Percentiles rank a stretch among this genome's conserved stretches.
Evolutionary conservation across 2,329 filamentous ascomycete genomes (phyloP).

Genomic region (Fusarium cicatricum): DNA sequence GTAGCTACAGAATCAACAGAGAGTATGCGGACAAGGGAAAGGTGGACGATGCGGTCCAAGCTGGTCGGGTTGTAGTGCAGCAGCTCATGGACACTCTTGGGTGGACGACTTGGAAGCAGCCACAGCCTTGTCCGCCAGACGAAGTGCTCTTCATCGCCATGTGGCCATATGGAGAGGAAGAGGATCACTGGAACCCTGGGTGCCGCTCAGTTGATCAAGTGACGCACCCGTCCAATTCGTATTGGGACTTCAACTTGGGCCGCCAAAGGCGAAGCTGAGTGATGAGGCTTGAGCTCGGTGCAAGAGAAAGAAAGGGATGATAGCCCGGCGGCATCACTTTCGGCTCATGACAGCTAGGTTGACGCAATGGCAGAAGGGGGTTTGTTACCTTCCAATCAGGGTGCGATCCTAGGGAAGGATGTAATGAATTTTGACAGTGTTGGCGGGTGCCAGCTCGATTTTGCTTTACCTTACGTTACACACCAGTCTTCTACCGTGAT

Average conservation of each 20-base stretch:
- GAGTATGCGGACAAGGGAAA: background rate
- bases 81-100: conserved; percentile 58
- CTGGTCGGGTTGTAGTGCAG: conserved; percentile 30
- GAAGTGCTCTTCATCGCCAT: conserved; percentile 70
- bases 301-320: background rate
- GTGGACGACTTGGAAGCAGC: conserved; percentile 69
- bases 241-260: conserved; percentile 34
- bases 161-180: conserved; percentile 64
- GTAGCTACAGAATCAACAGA: conserved; percentile 13
- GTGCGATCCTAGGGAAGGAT: no score
- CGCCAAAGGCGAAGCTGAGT: background rate
- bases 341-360: no score
- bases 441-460: no score
- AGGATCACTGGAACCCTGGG: conserved; percentile 58
- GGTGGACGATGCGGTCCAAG: conserved; percentile 27
- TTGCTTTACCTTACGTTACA: no score
- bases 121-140: conserved; percentile 59
- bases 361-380: no score
- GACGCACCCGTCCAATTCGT: conserved; percentile 18
- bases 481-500: no score
- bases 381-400: no score
- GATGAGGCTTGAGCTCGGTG: background rate
- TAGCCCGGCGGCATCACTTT: no score
- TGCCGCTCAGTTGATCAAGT: conserved; percentile 44
- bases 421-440: no score